Evolutionary conservation across 1,139 yeast species (phyloP), one percentile per base, ranked within the genome.

Genomic region (Sugiyamaella pinicola): DNA sequence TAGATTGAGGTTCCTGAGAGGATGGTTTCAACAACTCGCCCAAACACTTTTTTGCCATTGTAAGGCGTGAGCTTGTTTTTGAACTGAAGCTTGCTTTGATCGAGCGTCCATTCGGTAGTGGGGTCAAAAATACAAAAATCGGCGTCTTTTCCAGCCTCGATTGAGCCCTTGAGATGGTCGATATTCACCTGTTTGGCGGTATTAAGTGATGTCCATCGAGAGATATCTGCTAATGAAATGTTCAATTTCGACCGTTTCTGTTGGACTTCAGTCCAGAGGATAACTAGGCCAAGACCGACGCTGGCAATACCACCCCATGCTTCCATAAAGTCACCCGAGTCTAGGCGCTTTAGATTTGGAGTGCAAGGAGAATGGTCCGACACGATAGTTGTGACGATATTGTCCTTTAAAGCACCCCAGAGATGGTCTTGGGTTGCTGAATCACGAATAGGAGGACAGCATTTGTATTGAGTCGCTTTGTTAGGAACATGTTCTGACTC

Each of bases 221-320:
- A 82, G 54, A 90, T 84, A 57, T 87, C 89, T 1, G 74, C 71
- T 15, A 88, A 68, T 0, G 81, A 64, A 15, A 85, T 74, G 38
- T 50, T 49, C 17, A 47, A 13, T 18, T 49, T 9, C 2, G 17
- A 4, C 4, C 47, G 48, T 53, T 80, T 72, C 61, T 80, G 77
- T 51, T 72, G 71, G 7, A 91, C 90, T 62, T 85, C 90, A 1
- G 96, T 87, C 76, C 80, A 84, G 54, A 91, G 71, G 42, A 90
- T 78, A 0, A 96, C 87, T 51, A 91, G 77, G 0, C 97, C 97
- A 49, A 90, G 81, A 0, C 98, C 98, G 24, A 91, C 95, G 1
- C 96, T 87, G 1, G 96, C 80, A 49, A 91, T 89, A n/a, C 97
- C 98, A 46, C 97, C 98, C 98, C 97, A 91, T 1, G 97, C 96